Percentiles rank a stretch among this genome's conserved stretches.
These are phyloP conservation scores for Neonectria sp. DNA, from an alignment of 2,329 filamentous ascomycete genomes.

Conservation along the genomic window DNA sequence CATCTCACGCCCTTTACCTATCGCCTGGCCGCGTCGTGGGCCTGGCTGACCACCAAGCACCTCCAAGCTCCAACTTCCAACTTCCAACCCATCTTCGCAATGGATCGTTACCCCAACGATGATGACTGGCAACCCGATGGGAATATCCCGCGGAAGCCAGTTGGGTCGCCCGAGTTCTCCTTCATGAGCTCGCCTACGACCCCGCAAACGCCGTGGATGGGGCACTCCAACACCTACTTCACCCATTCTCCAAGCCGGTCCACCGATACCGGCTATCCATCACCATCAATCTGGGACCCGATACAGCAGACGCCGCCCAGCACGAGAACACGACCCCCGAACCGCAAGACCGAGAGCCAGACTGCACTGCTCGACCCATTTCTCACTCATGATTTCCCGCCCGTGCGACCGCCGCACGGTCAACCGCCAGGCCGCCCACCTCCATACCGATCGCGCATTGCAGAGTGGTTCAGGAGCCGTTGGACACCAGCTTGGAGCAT, in stretches of 20 bases:
- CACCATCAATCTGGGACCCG: slow-evolving; percentile 4
- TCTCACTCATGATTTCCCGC: neutral
- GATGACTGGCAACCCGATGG: neutral
- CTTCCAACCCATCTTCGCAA: neutral
- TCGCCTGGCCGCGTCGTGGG: slow-evolving; percentile 1
- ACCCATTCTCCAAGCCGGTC: neutral
- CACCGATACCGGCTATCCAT: neutral
- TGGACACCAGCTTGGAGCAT: slow-evolving; percentile 46
- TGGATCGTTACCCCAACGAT: neutral
- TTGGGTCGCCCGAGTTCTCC: neutral
- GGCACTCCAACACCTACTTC: neutral
- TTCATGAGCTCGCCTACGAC: neutral
- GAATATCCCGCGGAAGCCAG: neutral
- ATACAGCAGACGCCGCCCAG: slow-evolving; percentile 2
- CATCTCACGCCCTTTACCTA: neutral
- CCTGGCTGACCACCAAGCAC: neutral
- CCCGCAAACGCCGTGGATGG: slow-evolving; percentile 10
- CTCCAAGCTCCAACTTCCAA: neutral
- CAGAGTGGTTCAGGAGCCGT: neutral
- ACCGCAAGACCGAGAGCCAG: slow-evolving; percentile 1
- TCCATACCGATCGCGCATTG: neutral
- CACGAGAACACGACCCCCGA: neutral
- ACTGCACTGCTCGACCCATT: neutral
- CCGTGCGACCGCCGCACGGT: neutral
- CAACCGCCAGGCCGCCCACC: neutral